These are phyloP conservation scores for Naganishia cerealis DNA, from an alignment of 1,284 basidiomycete genomes.

Conservation along the genomic window DNA sequence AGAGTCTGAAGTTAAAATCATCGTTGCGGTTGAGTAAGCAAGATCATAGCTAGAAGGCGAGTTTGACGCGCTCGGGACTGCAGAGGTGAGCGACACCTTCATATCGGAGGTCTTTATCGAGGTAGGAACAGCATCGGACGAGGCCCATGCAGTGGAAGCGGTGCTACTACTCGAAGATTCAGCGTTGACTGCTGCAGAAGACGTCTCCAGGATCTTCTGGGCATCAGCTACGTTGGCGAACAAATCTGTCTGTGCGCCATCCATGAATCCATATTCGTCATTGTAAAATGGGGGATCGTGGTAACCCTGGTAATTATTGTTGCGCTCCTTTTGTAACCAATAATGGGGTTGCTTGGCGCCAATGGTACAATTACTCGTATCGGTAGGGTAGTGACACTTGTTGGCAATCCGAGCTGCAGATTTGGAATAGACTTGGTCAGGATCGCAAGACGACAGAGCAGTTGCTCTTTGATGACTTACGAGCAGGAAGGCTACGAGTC, in stretches of 20 bases:
- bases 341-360: constrained; percentile 50
- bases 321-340: constrained; percentile 46
- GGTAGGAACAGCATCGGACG: neutral
- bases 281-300: constrained; percentile 54
- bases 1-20: neutral
- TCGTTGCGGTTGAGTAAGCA: neutral
- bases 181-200: neutral
- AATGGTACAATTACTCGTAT: constrained; percentile 46
- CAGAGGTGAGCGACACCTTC: neutral
- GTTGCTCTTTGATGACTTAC: constrained; percentile 36
- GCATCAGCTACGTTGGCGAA: constrained; percentile 39
- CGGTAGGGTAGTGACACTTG: constrained; percentile 45
- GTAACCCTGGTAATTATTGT: constrained; percentile 46
- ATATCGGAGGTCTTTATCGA: neutral
- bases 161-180: neutral
- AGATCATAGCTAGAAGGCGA: neutral
- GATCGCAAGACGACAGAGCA: neutral
- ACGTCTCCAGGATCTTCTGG: neutral
- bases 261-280: constrained; percentile 50
- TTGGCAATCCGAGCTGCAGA: constrained; percentile 43
- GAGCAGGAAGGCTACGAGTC: constrained; percentile 40
- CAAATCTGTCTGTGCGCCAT: constrained; percentile 55
- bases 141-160: neutral
- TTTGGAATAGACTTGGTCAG: neutral
- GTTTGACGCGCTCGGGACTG: neutral